Evolutionary conservation across 202 grass and related monocot genomes (phyloP).

Genomic region (Bolboschoenoplectus hybrid): DNA sequence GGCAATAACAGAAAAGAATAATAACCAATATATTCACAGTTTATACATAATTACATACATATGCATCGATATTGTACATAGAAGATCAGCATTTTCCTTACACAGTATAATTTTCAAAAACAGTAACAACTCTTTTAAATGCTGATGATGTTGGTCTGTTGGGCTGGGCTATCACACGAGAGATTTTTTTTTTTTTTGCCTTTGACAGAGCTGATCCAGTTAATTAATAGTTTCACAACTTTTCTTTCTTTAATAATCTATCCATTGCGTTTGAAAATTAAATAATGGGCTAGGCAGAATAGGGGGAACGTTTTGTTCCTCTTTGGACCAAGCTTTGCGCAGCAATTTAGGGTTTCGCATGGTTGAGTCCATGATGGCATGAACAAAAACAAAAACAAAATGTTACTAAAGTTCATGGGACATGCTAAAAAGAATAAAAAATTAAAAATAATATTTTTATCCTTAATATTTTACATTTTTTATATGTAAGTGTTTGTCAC

Average conservation of each 20-base stretch:
- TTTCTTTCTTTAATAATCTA: neutral
- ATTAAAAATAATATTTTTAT: no score
- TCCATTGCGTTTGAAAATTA: neutral
- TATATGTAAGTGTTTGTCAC: no score
- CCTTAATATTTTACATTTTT: no score
- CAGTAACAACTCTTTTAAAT: slow-evolving; percentile 12
- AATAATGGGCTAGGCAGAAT: neutral
- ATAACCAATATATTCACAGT: neutral
- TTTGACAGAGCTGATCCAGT: neutral
- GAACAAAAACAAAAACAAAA: no score
- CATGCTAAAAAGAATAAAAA: no score
- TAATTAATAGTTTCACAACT: neutral
- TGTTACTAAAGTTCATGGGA: no score
- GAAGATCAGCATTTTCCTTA: neutral
- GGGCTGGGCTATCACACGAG: neutral
- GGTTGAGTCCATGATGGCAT: no score
- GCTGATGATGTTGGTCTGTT: neutral
- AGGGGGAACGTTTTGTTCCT: neutral
- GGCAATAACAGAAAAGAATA: neutral
- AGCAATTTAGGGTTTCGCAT: slow-evolving; percentile 15
- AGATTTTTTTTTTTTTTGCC: neutral
- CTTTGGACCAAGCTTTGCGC: neutral
- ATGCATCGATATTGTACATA: neutral
- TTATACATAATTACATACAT: neutral
- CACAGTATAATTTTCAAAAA: neutral